Evolutionary conservation across 1,139 yeast genomes (phyloP).

Genomic region (Suhomyces yuchorum): DNA sequence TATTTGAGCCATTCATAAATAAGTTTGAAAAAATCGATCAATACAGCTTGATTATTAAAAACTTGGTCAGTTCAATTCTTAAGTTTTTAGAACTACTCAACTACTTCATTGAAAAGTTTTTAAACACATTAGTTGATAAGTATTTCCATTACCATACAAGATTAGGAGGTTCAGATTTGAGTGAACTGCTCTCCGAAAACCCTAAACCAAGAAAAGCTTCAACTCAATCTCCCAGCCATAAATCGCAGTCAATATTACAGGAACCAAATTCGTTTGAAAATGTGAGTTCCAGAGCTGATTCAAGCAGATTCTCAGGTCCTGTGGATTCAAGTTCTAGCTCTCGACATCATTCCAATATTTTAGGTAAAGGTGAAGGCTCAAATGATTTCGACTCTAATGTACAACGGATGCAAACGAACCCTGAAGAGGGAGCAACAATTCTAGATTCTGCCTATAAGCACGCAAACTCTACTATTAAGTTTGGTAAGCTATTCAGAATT

Average conservation of each 20-base stretch:
- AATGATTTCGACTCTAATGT: neutral
- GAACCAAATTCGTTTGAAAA: neutral
- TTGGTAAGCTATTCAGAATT: slow-evolving; percentile 39
- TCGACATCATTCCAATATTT: neutral
- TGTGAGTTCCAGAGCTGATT: neutral
- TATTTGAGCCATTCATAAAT: slow-evolving; percentile 53
- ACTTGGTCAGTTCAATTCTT: slow-evolving; percentile 39
- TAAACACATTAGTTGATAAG: slow-evolving; percentile 23
- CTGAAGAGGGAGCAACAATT: slow-evolving; percentile 2
- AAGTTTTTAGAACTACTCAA: slow-evolving; percentile 40
- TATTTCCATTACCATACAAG: slow-evolving; percentile 15
- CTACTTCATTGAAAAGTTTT: slow-evolving; percentile 28
- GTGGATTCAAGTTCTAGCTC: neutral
- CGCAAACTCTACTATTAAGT: slow-evolving; percentile 21
- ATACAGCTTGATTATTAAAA: slow-evolving; percentile 29
- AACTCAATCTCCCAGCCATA: neutral
- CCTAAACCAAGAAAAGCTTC: neutral
- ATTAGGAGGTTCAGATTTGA: slow-evolving; percentile 4
- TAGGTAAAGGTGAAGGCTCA: neutral
- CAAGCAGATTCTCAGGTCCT: neutral
- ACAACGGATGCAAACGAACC: neutral
- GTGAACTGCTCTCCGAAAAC: slow-evolving; percentile 2
- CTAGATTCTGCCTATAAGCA: slow-evolving; percentile 4
- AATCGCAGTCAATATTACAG: slow-evolving; percentile 1
- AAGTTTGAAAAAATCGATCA: slow-evolving; percentile 38